Evolutionary conservation across 2,329 filamentous ascomycete genomes (phyloP).

Genomic region (Penicillium sp.): DNA sequence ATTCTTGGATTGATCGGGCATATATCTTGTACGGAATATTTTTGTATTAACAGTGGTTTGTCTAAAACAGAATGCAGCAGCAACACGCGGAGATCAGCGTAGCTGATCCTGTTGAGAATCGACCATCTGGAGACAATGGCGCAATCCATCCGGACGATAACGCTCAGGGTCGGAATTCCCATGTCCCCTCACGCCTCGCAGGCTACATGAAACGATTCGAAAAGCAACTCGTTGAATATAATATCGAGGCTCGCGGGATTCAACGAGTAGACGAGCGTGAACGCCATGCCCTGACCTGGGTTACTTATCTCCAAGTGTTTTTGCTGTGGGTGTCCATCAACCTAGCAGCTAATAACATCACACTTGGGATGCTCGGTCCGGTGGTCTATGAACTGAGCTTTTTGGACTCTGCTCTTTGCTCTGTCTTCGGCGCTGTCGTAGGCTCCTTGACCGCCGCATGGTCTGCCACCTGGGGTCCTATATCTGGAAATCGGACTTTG

Average conservation of each 20-base stretch:
- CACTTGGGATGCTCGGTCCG: constrained; percentile 60
- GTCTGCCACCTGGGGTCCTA: constrained; percentile 59
- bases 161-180: constrained; percentile 13
- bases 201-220: constrained; percentile 34
- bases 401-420: constrained; percentile 52
- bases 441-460: constrained; percentile 56
- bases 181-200: constrained; percentile 24
- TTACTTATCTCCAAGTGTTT: constrained; percentile 55
- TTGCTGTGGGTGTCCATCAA: constrained; percentile 62
- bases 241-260: constrained; percentile 58
- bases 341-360: constrained; percentile 60
- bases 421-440: constrained; percentile 54
- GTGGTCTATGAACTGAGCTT: constrained; percentile 58
- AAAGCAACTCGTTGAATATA: constrained; percentile 38
- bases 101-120: constrained; percentile 23
- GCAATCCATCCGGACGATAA: constrained; percentile 9
- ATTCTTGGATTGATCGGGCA: neutral
- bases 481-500: constrained; percentile 60
- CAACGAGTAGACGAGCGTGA: constrained; percentile 55
- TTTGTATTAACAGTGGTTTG: neutral
- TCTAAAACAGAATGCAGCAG: constrained; percentile 27
- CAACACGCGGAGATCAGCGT: constrained; percentile 27
- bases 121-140: constrained; percentile 16
- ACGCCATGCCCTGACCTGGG: constrained; percentile 48
- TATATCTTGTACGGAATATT: neutral